Evolutionary conservation across 768 basidiomycete genomes (phyloP).

Genomic region (Lentinula guzmanii): DNA sequence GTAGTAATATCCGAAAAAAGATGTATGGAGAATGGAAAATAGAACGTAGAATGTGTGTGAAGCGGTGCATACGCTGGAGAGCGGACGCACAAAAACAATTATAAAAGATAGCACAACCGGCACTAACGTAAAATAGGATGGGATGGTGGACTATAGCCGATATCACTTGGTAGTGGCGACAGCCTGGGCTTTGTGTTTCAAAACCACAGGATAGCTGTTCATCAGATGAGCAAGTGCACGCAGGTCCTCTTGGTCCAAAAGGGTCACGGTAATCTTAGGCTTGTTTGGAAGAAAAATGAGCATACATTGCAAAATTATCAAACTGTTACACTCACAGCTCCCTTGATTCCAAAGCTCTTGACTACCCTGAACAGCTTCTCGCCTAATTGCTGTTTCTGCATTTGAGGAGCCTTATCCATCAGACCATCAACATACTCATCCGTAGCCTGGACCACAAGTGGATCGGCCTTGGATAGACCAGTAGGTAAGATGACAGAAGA

Average conservation of each 20-base stretch:
- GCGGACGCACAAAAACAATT: no score
- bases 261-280: slow-evolving; percentile 80
- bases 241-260: slow-evolving; percentile 83
- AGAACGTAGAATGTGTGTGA: no score
- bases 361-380: slow-evolving; percentile 68
- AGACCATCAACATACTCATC: slow-evolving; percentile 68
- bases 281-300: slow-evolving; percentile 17
- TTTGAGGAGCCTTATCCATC: slow-evolving; percentile 44
- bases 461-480: slow-evolving; percentile 66
- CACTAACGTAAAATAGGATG: background rate
- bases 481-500: slow-evolving; percentile 39
- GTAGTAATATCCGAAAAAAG: no score
- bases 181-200: slow-evolving; percentile 68
- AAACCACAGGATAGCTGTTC: slow-evolving; percentile 77
- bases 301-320: background rate
- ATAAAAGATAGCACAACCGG: no score
- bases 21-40: no score
- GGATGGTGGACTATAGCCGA: background rate
- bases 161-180: slow-evolving; percentile 18
- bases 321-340: slow-evolving; percentile 46
- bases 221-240: slow-evolving; percentile 78
- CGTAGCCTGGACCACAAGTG: slow-evolving; percentile 59
- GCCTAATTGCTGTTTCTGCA: slow-evolving; percentile 76
- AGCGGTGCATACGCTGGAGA: no score
- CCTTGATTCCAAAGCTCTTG: slow-evolving; percentile 80